These are phyloP conservation scores for Phlebiopsis flavidoalba DNA, from an alignment of 768 basidiomycete genomes.

Conservation along the genomic window DNA sequence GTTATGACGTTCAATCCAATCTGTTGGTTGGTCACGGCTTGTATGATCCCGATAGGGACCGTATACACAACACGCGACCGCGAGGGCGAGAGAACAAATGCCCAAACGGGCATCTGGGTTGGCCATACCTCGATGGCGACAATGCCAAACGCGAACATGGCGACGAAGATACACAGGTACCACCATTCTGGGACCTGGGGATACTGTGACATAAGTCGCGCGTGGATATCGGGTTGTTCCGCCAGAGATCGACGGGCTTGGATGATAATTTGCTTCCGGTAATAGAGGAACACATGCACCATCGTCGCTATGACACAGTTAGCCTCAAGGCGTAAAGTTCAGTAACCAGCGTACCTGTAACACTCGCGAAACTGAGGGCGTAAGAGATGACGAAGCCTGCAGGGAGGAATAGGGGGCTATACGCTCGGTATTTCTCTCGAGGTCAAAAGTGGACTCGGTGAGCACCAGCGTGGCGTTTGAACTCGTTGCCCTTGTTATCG, in stretches of 20 bases:
- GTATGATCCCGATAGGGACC: constrained; percentile 52
- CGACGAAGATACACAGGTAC: constrained; percentile 38
- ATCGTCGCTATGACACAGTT: constrained; percentile 27
- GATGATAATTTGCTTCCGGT: constrained; percentile 32
- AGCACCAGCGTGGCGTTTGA: constrained; percentile 40
- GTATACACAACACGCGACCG: constrained; percentile 33
- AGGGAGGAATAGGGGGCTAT: constrained; percentile 43
- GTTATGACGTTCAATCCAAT: constrained; percentile 58
- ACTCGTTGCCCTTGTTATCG: constrained; percentile 34
- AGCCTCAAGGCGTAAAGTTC: constrained; percentile 22
- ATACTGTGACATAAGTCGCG: constrained; percentile 39
- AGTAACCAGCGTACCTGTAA: constrained; percentile 30
- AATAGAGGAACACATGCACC: constrained; percentile 15
- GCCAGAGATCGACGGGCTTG: constrained; percentile 34
- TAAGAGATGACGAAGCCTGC: constrained; percentile 75
- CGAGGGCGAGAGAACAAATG: constrained; percentile 37
- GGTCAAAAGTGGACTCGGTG: constrained; percentile 31
- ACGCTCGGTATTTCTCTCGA: constrained; percentile 32
- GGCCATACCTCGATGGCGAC: constrained; percentile 66
- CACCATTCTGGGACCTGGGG: constrained; percentile 46
- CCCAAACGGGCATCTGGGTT: constrained; percentile 64
- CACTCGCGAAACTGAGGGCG: constrained; percentile 74
- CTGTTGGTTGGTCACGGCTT: constrained; percentile 77
- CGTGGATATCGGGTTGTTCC: constrained; percentile 45
- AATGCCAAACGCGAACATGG: constrained; percentile 62